A percentile compares a stretch with the other conserved stretches of the same genome.
phyloP scores from a whole-genome alignment of 2,329 filamentous ascomycete genomes.

The Aspergillus udagawae region DNA sequence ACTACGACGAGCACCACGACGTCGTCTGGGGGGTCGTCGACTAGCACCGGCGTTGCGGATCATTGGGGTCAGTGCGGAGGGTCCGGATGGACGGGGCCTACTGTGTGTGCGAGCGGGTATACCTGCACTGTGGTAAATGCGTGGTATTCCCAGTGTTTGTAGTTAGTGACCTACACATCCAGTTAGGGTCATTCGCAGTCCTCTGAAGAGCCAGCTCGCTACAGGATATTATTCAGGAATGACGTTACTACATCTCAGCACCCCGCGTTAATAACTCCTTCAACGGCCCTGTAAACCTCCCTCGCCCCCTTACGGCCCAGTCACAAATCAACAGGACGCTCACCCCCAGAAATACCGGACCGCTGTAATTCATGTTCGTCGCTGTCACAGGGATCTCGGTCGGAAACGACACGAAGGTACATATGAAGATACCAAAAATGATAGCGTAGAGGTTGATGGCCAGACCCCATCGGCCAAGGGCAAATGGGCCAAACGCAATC shows the following conservation, averaged over 20 bases:
- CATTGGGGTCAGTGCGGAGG: background rate
- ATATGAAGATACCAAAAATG: constrained; percentile 10
- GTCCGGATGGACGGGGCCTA: background rate
- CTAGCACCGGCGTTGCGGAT: background rate
- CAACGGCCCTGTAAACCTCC: background rate
- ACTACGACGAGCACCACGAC: background rate
- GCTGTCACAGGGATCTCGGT: background rate
- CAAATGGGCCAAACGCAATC: constrained; percentile 20
- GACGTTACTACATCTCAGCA: background rate
- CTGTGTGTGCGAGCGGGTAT: background rate
- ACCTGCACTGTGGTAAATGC: background rate
- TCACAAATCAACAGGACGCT: background rate
- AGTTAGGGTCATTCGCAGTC: no score
- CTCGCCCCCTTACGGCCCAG: background rate
- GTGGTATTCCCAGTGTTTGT: background rate
- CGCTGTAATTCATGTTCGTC: background rate
- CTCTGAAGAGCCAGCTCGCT: background rate
- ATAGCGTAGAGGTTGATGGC: constrained; percentile 35
- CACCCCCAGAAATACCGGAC: background rate
- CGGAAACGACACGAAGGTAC: background rate
- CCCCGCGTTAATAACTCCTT: background rate
- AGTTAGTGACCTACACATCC: background rate
- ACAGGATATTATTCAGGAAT: no score
- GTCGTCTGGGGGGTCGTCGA: background rate
- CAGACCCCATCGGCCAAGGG: constrained; percentile 19